These are phyloP conservation scores for Solanum raphanifolium DNA, from an alignment of 257 asterid species.

Conservation along the genomic window DNA sequence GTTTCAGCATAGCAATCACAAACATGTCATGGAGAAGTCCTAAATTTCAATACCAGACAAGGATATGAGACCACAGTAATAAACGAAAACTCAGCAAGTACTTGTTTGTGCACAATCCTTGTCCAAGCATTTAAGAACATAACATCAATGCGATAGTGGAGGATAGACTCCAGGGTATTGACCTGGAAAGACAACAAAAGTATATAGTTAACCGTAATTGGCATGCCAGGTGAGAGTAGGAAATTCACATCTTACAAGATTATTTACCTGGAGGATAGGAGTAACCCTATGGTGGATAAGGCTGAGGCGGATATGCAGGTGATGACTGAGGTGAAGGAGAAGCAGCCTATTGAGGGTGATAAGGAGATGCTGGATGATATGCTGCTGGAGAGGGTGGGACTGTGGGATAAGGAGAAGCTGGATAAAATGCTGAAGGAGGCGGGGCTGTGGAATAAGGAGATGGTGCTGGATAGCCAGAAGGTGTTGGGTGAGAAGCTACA, in stretches of 20 bases:
- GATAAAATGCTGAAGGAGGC: slow-evolving; percentile 17
- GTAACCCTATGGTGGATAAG: slow-evolving; percentile 18
- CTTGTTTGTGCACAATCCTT: not conserved
- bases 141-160: slow-evolving; percentile 5
- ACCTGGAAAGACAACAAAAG: slow-evolving; percentile 13
- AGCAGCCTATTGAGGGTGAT: slow-evolving; percentile 12
- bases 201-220: not conserved
- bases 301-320: slow-evolving; percentile 21
- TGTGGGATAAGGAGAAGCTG: slow-evolving; percentile 11
- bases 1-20: not conserved
- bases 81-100: not conserved
- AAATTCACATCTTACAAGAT: not conserved
- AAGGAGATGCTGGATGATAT: slow-evolving; percentile 14
- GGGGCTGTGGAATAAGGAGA: slow-evolving; percentile 23
- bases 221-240: slow-evolving; percentile 1
- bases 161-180: slow-evolving; percentile 32
- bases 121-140: not conserved
- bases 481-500: slow-evolving; percentile 12
- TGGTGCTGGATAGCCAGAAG: slow-evolving; percentile 11
- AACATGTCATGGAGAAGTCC: not conserved
- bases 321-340: slow-evolving; percentile 15
- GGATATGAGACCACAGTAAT: not conserved
- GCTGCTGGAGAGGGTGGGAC: slow-evolving; percentile 17
- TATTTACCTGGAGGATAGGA: slow-evolving; percentile 32
- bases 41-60: not conserved